Conservation (phyloP, 352 stramenopile species). For the Phytophthora meadii region DNA sequence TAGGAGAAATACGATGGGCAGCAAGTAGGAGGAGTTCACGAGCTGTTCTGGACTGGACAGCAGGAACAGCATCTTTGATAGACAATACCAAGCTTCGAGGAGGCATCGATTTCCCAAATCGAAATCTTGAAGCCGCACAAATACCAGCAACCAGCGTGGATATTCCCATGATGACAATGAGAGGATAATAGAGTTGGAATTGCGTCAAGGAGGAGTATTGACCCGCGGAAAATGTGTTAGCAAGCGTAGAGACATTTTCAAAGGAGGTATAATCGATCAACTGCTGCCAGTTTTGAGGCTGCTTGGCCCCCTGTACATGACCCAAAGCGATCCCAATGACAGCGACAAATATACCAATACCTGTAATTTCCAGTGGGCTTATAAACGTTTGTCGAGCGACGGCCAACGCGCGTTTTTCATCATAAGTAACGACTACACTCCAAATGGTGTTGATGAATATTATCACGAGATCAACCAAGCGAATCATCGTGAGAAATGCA, state of each 20-base stretch:
- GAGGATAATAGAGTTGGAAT: constrained; percentile 28
- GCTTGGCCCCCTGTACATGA: constrained; percentile 14
- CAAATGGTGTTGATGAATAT: constrained; percentile 46
- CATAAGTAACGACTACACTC: constrained; percentile 35
- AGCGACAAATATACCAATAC: constrained; percentile 17
- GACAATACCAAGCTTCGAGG: constrained; percentile 28
- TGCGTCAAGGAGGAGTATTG: constrained; percentile 18
- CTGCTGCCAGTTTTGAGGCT: constrained; percentile 23
- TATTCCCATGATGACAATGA: constrained; percentile 22
- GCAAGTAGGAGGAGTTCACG: too few species aligned
- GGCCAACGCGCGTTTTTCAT: constrained; percentile 36
- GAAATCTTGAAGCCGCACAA: constrained; percentile 29
- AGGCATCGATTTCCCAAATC: constrained; percentile 4
- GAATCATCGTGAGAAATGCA: constrained; percentile 43
- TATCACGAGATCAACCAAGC: constrained; percentile 45
- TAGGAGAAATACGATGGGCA: not conserved
- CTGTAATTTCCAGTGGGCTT: constrained; percentile 40
- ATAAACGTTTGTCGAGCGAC: constrained; percentile 45
- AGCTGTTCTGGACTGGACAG: constrained; percentile 7
- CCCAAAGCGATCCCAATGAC: not conserved
- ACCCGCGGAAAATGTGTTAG: constrained; percentile 37
- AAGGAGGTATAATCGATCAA: constrained; percentile 29
- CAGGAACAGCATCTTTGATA: constrained; percentile 13
- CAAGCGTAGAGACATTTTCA: constrained; percentile 21
- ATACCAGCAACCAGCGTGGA: constrained; percentile 26